Evolutionary conservation across 139 green algal genomes (phyloP).

Genomic region (Picochlorum costavermella): DNA sequence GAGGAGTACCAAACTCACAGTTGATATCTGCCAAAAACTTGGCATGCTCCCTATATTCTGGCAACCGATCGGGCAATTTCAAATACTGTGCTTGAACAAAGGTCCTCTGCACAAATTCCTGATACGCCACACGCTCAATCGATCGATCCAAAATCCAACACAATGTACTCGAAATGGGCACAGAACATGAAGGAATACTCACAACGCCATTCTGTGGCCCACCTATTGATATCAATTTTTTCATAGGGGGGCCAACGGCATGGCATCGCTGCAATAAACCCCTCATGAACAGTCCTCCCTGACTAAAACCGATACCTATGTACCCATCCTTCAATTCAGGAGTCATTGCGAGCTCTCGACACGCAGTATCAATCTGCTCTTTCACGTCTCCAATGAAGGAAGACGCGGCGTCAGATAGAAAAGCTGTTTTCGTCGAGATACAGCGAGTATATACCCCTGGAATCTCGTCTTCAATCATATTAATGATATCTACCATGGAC

Average conservation of each 20-base stretch:
- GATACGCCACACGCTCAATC: constrained; percentile 58
- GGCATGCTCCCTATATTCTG: neutral
- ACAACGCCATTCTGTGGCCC: constrained; percentile 72
- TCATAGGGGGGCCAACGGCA: constrained; percentile 38
- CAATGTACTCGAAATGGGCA: constrained; percentile 15
- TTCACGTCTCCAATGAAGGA: constrained; percentile 68
- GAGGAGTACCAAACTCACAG: neutral
- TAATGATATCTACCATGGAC: constrained; percentile 43
- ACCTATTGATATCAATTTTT: constrained; percentile 73
- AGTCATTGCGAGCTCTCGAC: constrained; percentile 40
- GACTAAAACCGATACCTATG: constrained; percentile 77
- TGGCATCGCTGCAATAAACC: constrained; percentile 72
- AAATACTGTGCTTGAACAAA: constrained; percentile 85
- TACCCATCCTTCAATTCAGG: constrained; percentile 59
- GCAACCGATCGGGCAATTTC: constrained; percentile 33
- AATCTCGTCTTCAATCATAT: constrained; percentile 29
- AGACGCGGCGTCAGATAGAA: constrained; percentile 31
- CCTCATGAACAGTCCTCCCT: constrained; percentile 79
- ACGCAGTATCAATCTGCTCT: constrained; percentile 59
- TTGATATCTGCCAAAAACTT: constrained; percentile 18
- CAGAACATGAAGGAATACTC: constrained; percentile 57
- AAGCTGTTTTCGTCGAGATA: constrained; percentile 43
- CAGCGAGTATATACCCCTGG: constrained; percentile 63
- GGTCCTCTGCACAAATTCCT: constrained; percentile 48
- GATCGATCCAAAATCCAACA: constrained; percentile 39